Conservation (phyloP, 2,329 filamentous ascomycete genomes). For the Trematosphaeria pertusa region DNA sequence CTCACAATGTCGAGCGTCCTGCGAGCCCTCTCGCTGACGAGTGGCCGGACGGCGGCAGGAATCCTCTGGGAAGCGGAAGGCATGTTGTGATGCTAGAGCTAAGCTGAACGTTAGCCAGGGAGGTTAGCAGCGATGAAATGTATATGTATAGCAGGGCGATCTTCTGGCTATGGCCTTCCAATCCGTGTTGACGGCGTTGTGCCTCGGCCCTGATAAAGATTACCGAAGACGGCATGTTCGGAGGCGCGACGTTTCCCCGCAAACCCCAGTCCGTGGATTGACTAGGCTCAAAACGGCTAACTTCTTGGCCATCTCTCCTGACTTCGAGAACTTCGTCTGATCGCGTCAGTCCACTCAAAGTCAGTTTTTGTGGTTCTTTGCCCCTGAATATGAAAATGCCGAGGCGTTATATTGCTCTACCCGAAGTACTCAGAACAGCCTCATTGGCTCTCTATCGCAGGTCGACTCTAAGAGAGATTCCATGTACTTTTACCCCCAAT, state of each 20-base stretch:
- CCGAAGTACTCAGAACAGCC: too few species aligned
- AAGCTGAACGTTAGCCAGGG: not conserved
- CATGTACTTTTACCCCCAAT: too few species aligned
- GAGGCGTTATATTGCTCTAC: too few species aligned
- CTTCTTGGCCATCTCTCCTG: not conserved
- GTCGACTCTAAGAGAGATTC: too few species aligned
- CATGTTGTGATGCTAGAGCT: constrained; percentile 13
- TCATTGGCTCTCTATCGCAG: too few species aligned
- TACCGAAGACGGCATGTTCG: not conserved
- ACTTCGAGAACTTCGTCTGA: too few species aligned
- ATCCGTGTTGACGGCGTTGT: not conserved
- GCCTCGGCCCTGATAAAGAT: not conserved
- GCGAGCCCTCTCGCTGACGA: constrained; percentile 82
- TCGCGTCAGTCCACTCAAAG: too few species aligned
- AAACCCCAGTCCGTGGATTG: too few species aligned
- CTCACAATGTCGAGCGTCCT: constrained; percentile 76
- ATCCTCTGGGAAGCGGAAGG: constrained; percentile 59
- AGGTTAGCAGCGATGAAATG: not conserved
- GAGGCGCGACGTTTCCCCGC: not conserved
- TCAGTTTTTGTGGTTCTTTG: too few species aligned
- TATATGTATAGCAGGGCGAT: not conserved
- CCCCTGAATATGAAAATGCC: too few species aligned
- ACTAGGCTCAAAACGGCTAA: not conserved
- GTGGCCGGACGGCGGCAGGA: constrained; percentile 61
- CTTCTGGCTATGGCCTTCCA: not conserved